Evolutionary conservation across 768 basidiomycete genomes (phyloP), one percentile per base, ranked within the genome.

Genomic region (Glaciozyma antarctica): DNA sequence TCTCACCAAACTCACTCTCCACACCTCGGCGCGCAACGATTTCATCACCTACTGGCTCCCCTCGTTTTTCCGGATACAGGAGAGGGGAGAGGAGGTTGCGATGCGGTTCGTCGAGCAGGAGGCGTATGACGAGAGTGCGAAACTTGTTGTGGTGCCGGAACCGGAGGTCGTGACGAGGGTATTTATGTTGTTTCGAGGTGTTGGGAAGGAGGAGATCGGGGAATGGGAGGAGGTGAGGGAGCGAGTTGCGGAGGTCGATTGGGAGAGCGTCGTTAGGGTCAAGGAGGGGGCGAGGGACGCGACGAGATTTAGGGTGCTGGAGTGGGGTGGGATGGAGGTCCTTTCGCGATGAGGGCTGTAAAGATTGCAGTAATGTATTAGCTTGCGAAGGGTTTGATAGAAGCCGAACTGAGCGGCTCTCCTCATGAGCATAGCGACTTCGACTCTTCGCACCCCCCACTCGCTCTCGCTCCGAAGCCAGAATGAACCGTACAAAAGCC

Each of bases 41-140:
- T 82, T 82, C 72, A 79, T 82, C 66, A 81, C 80, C 77, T 81
- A 78, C 68, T 82, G 81, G 81, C 77, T 81, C 21, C 80, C 80
- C 0, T 71, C 75, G 16, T 68, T 82, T 47, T 68, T 76, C 44
- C 79, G 77, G 61, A 58, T 62, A 24, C 30, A 32, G n/a, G 24
- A 48, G 16, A 8, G 15, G 15, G 77, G 81, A 71, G 71, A 75
- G 26, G 67, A 78, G 61, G 68, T 82, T 56, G 80, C 79, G 3
- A 74, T 83, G 38, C 78, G 80, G 6, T 82, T 82, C 73, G 45
- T 82, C 9, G 75, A 80, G 2, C 81, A 82, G 66, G 70, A 71
- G 1, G 75, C 77, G 24, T 82, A 80, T 68, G 79, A 79, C 59
- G 62, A 65, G 9, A 77, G 80, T 0, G 81, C 79, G 1, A 76